Evolutionary conservation across 164 flowering plant species (phyloP), one percentile per base, ranked within the genome.

Genomic region (Aristolochia fimbriata): DNA sequence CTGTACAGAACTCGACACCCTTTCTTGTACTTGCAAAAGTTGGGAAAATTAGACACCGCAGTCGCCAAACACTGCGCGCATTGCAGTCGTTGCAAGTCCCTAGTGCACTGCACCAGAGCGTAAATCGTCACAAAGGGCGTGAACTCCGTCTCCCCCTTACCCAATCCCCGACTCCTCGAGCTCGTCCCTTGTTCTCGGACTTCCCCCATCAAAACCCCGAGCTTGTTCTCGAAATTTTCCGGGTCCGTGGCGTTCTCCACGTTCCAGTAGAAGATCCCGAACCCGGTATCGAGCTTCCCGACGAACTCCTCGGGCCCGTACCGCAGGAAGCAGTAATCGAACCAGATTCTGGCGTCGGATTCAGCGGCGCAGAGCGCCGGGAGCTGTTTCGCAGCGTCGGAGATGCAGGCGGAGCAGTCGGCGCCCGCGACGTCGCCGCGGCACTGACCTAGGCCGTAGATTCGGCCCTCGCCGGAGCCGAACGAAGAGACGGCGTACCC

Each of bases 81-180:
- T 9, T 21, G 33, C 22, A 64, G 41, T 15, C 16, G 37, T 0
- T 47, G 22, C 20, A 64, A 14, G 48, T 64, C 62, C n/a, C 62
- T 50, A 23, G 60, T 64, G 61, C 67, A 64, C 27, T 64, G 67
- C 27, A 58, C 61, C 59, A 64, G 15, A 14, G 55, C 67, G 25
- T 57, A 64, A 9, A 64, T 57, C 23, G 46, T 57, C 19, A 57
- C 49, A 9, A 16, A 57, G 2, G 57, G 47, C 17, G 56, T 19
- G 19, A 57, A 49, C 37, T 57, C 13, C 1, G 56, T 22, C 50
- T 48, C 4, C 17, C 17, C 47, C 20, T 49, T 57, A 7, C 67
- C 62, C 61, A 57, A 22, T 17, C 61, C 61, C 6, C n/a, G 23
- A 31, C 19, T 58, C 4, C 6, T 24, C 8, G 48, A 47, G 48